Conservation (phyloP, 176 grass and related monocot genomes). For the Pharus latifolius region DNA sequence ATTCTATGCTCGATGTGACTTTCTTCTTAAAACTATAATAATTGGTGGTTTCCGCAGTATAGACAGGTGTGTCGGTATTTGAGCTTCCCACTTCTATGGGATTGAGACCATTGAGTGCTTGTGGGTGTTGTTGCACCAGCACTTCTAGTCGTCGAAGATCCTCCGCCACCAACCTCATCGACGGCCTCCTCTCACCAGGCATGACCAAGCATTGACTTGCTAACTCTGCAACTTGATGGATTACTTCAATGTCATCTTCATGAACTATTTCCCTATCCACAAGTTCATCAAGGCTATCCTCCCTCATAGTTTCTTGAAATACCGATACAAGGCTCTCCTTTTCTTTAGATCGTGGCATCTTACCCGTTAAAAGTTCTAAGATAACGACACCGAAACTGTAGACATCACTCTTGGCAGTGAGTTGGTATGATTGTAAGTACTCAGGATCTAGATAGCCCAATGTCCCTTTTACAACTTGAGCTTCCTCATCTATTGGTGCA, state of each 20-base stretch:
- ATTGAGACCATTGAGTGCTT: background rate
- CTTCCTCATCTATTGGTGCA: background rate
- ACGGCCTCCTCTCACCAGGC: background rate
- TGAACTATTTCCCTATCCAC: background rate
- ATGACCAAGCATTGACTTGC: background rate
- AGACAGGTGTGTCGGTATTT: background rate
- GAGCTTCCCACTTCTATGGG: background rate
- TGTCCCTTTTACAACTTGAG: background rate
- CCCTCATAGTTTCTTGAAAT: background rate
- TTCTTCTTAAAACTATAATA: background rate
- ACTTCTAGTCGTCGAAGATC: background rate
- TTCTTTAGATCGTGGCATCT: background rate
- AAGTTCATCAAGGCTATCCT: background rate
- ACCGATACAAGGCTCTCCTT: background rate
- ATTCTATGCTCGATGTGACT: background rate
- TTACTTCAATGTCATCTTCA: background rate
- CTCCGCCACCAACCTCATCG: background rate
- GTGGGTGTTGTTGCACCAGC: background rate
- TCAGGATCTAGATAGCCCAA: slow-evolving; percentile 12
- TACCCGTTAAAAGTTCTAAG: background rate
- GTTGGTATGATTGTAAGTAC: background rate
- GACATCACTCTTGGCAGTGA: slow-evolving; percentile 3
- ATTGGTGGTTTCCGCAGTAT: background rate
- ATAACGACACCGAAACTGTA: slow-evolving; percentile 13
- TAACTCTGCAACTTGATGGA: background rate